phyloP scores from a whole-genome alignment of 306 rosid genomes.

The Prunus mume region DNA sequence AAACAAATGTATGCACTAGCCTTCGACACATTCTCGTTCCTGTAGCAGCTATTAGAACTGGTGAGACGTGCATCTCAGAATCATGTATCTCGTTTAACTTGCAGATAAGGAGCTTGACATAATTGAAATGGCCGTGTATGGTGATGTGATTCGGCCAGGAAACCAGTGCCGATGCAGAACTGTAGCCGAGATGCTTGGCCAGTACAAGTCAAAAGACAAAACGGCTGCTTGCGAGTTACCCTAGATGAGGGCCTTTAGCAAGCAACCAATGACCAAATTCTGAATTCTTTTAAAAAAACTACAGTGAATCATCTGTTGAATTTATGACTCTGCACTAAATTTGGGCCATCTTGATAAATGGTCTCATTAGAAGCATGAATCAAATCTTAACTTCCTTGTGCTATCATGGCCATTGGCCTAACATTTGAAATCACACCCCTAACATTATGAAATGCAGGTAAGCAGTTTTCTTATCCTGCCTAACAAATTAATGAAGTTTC shows the following conservation, averaged over 20 bases:
- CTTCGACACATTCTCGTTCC: too few relatives aligned
- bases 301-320: background rate
- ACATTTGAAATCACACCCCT: background rate
- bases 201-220: slow-evolving; percentile 58
- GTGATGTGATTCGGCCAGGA: slow-evolving; percentile 88
- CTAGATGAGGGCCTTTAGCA: slow-evolving; percentile 29
- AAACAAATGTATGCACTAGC: too few relatives aligned
- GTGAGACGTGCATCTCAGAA: background rate
- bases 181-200: slow-evolving; percentile 87
- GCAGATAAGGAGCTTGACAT: slow-evolving; percentile 91
- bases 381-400: background rate
- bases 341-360: background rate
- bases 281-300: background rate
- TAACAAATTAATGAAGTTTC: too few relatives aligned
- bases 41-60: background rate
- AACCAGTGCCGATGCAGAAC: slow-evolving; percentile 87
- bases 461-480: background rate
- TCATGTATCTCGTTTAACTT: slow-evolving; percentile 9
- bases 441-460: background rate
- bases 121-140: slow-evolving; percentile 98
- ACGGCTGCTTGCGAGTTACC: slow-evolving; percentile 76
- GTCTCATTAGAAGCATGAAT: background rate
- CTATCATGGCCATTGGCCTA: background rate
- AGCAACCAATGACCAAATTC: background rate
- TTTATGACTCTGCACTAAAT: background rate